phyloP scores from a whole-genome alignment of 805 yeast species.

The Ogataea degrootiae region DNA sequence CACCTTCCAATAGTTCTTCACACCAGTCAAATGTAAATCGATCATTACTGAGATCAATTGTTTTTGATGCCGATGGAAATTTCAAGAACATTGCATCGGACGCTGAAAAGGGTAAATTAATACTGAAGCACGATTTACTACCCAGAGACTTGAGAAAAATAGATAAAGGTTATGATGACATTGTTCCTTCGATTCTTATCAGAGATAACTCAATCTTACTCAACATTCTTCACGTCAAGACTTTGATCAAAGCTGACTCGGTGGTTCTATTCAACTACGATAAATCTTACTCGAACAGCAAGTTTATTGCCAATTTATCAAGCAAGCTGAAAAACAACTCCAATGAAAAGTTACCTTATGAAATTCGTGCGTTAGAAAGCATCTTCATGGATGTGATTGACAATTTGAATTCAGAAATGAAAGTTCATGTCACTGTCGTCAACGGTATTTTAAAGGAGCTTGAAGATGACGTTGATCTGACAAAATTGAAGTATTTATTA shows the following conservation, averaged over 20 bases:
- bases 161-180: slow-evolving; percentile 41
- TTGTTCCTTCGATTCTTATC: slow-evolving; percentile 52
- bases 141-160: slow-evolving; percentile 54
- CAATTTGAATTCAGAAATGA: slow-evolving; percentile 80
- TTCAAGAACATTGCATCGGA: slow-evolving; percentile 42
- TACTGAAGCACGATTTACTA: slow-evolving; percentile 40
- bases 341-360: slow-evolving; percentile 62
- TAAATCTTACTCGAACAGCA: slow-evolving; percentile 40
- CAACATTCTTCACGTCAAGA: slow-evolving; percentile 45
- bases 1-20: not conserved
- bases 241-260: slow-evolving; percentile 47
- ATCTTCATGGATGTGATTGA: slow-evolving; percentile 76
- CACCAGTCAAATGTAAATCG: slow-evolving; percentile 4
- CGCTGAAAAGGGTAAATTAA: slow-evolving; percentile 37
- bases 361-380: slow-evolving; percentile 85
- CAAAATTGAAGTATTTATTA: slow-evolving; percentile 69
- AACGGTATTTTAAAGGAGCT: slow-evolving; percentile 69
- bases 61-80: slow-evolving; percentile 43
- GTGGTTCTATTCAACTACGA: slow-evolving; percentile 47
- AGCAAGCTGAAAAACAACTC: slow-evolving; percentile 32
- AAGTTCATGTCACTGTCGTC: slow-evolving; percentile 73
- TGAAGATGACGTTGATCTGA: slow-evolving; percentile 78
- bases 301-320: slow-evolving; percentile 40
- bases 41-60: slow-evolving; percentile 37
- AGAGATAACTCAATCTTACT: slow-evolving; percentile 43